A percentile compares a stretch with the other conserved stretches of the same genome.
Conservation (phyloP, 257 asterid species). For the Oldenlandia corymbosa region DNA sequence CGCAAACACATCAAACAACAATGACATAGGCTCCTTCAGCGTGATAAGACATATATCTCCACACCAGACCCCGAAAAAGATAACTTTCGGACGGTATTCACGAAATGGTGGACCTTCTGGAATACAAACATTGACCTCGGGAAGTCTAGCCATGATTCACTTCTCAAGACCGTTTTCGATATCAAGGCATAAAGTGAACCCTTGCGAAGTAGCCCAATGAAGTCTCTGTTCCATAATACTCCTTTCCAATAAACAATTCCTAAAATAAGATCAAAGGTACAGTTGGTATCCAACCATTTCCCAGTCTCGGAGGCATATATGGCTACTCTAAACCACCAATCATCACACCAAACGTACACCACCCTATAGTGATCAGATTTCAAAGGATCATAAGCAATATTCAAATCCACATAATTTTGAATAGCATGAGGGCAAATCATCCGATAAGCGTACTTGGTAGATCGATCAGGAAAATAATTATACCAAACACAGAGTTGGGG, state of each 20-base stretch:
- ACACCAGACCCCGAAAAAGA: constrained; percentile 9
- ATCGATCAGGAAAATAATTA: too few species aligned
- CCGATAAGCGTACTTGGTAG: too few species aligned
- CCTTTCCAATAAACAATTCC: constrained; percentile 12
- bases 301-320: constrained; percentile 14
- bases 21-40: background rate
- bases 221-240: too few species aligned
- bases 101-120: background rate
- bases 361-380: constrained; percentile 15
- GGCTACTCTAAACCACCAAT: background rate
- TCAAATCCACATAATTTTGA: background rate
- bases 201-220: constrained; percentile 14
- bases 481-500: background rate
- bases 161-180: background rate
- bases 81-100: too few species aligned
- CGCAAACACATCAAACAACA: constrained; percentile 5
- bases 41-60: constrained; percentile 5
- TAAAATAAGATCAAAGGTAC: background rate
- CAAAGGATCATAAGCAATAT: constrained; percentile 13
- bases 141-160: background rate
- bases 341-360: constrained; percentile 2
- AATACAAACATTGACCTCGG: background rate
- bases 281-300: constrained; percentile 7
- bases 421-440: background rate
- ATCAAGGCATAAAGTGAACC: constrained; percentile 9